A percentile compares a stretch with the other conserved stretches of the same genome.
Evolutionary conservation across 2,329 filamentous ascomycete genomes (phyloP).

Genomic region (Cercospora beticola): DNA sequence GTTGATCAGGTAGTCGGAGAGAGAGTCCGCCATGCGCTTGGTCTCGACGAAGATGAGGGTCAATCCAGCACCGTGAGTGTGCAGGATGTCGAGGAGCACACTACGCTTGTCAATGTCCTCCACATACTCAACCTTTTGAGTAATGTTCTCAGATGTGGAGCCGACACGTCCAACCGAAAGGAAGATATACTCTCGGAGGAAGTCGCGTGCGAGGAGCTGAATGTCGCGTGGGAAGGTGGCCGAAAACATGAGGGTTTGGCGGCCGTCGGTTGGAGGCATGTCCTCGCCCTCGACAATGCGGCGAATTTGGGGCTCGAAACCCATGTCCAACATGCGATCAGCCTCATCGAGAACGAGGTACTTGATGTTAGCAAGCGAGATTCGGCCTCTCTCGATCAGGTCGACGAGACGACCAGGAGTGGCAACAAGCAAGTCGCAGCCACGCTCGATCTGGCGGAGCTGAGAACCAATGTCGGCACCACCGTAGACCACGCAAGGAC

Average conservation of each 20-base stretch:
- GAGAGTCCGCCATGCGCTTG: conserved; percentile 97
- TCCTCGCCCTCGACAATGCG: conserved; percentile 98
- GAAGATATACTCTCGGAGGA: conserved; percentile 99
- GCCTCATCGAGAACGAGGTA: conserved; percentile 98
- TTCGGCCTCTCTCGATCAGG: conserved; percentile 95
- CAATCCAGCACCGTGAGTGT: conserved; percentile 84
- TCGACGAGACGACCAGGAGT: conserved; percentile 97
- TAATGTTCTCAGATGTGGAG: conserved; percentile 99
- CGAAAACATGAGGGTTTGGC: conserved; percentile 99
- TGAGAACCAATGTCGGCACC: conserved; percentile 98
- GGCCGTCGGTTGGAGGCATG: conserved; percentile 79
- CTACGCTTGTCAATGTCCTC: conserved; percentile 98
- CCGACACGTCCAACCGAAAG: conserved; percentile 97
- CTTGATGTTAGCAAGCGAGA: conserved; percentile 98
- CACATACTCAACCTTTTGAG: conserved; percentile 96
- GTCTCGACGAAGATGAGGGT: conserved; percentile 99
- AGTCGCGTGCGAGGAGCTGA: conserved; percentile 97
- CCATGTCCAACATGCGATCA: conserved; percentile 99
- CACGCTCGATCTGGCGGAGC: conserved; percentile 95
- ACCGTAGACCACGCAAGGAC: conserved; percentile 97
- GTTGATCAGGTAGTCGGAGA: conserved; percentile 98
- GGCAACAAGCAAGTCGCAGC: conserved; percentile 94
- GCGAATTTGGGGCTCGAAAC: conserved; percentile 99
- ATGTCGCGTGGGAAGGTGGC: conserved; percentile 99
- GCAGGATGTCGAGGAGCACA: conserved; percentile 92